Conservation (phyloP, 2,329 filamentous ascomycete species). For the Microcera coccophila region DNA sequence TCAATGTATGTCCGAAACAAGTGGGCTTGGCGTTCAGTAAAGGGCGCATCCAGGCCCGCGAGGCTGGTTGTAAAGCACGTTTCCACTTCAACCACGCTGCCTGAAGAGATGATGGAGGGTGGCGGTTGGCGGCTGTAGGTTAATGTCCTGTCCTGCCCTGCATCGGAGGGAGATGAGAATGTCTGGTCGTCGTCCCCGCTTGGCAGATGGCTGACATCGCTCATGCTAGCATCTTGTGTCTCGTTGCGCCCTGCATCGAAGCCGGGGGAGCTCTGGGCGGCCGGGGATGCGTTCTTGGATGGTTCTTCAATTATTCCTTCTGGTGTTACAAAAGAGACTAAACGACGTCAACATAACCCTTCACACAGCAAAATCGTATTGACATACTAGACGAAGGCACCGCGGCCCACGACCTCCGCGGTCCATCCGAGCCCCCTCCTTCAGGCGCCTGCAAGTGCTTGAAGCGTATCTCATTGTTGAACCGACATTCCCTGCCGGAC, state of each 20-base stretch:
- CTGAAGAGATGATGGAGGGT: constrained; percentile 77
- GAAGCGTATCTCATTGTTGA: constrained; percentile 12
- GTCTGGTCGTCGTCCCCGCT: not conserved
- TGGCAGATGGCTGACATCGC: not conserved
- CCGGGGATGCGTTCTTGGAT: not conserved
- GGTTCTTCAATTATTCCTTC: not conserved
- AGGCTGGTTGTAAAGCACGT: constrained; percentile 44
- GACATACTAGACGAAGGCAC: constrained; percentile 66
- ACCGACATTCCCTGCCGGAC: constrained; percentile 9
- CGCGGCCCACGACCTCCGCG: constrained; percentile 51
- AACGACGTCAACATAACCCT: not conserved
- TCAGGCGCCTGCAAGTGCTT: constrained; percentile 7
- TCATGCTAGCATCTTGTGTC: not conserved
- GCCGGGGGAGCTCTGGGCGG: too few species aligned
- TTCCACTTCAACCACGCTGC: constrained; percentile 67
- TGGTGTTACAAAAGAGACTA: not conserved
- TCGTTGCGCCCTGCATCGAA: too few species aligned
- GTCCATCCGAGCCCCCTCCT: constrained; percentile 7
- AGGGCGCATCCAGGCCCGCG: not conserved
- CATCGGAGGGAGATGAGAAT: not conserved
- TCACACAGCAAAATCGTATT: constrained; percentile 44
- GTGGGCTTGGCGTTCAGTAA: constrained; percentile 7
- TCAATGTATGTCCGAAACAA: constrained; percentile 9
- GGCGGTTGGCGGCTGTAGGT: constrained; percentile 35
- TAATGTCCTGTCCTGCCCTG: not conserved